These are phyloP conservation scores for Penicillium brasilianum DNA, from an alignment of 2,329 filamentous ascomycete genomes.

Conservation along the genomic window DNA sequence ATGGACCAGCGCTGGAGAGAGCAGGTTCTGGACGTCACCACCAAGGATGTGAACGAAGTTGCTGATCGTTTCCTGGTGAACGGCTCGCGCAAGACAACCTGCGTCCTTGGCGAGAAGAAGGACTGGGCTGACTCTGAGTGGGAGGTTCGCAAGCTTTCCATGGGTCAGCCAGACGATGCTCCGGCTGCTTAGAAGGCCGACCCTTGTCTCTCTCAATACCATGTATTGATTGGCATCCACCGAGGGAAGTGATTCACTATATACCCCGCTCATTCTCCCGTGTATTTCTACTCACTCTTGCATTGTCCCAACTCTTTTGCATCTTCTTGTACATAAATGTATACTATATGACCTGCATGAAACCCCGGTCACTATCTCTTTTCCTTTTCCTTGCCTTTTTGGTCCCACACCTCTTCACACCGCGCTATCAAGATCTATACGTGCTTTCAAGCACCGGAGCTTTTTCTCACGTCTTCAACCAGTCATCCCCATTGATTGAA, in stretches of 20 bases:
- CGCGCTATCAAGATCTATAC: conserved; percentile 36
- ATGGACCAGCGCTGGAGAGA: conserved; percentile 88
- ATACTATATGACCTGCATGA: conserved; percentile 27
- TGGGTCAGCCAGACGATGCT: conserved; percentile 43
- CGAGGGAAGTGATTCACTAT: conserved; percentile 13
- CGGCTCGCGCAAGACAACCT: conserved; percentile 63
- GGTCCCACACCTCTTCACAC: conserved; percentile 1
- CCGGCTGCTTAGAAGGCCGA: neutral
- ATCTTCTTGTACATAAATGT: conserved; percentile 34
- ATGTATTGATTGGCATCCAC: neutral
- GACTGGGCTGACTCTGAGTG: conserved; percentile 75
- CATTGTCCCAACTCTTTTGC: conserved; percentile 15
- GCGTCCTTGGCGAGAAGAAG: conserved; percentile 83
- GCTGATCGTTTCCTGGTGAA: conserved; percentile 83
- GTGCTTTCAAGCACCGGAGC: conserved; percentile 59
- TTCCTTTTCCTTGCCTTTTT: conserved; percentile 12
- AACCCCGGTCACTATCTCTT: conserved; percentile 22
- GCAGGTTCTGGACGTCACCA: conserved; percentile 82
- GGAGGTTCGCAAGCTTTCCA: conserved; percentile 75
- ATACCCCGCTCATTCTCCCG: conserved; percentile 15
- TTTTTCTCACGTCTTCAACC: conserved; percentile 53
- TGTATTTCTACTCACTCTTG: conserved; percentile 26
- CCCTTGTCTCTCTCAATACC: neutral
- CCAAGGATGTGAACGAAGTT: conserved; percentile 76
- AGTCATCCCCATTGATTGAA: conserved; percentile 50